A percentile compares a stretch with the other conserved stretches of the same genome.
Evolutionary conservation across 805 yeast genomes (phyloP).

Genomic region (Wickerhamiella hasegawae): DNA sequence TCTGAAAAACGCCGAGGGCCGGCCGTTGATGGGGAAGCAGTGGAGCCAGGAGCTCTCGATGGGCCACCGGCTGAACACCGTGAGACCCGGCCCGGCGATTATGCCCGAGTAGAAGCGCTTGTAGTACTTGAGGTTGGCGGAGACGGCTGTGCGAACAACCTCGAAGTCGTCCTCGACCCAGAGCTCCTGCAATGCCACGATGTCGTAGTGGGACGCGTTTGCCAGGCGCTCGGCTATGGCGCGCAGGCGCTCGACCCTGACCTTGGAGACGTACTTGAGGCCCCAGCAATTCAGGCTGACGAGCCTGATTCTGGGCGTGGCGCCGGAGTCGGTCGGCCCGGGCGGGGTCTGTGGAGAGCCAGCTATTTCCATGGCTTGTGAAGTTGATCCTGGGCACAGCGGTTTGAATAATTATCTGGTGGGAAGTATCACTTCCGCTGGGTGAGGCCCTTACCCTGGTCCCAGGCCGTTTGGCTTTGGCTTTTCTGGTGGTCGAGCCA

Average conservation of each 20-base stretch:
- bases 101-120: slow-evolving; percentile 73
- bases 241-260: slow-evolving; percentile 42
- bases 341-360: too few species aligned
- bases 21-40: slow-evolving; percentile 81
- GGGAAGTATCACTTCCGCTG: too few species aligned
- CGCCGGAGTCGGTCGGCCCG: neutral
- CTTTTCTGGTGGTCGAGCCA: too few species aligned
- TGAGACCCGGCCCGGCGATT: slow-evolving; percentile 84
- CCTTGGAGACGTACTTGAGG: slow-evolving; percentile 63
- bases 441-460: too few species aligned
- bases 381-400: too few species aligned
- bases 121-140: slow-evolving; percentile 38
- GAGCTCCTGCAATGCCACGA: slow-evolving; percentile 85
- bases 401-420: too few species aligned
- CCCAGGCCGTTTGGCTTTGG: too few species aligned
- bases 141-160: slow-evolving; percentile 33
- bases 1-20: slow-evolving; percentile 82
- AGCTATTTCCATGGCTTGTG: too few species aligned
- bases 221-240: slow-evolving; percentile 59
- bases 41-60: slow-evolving; percentile 64
- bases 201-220: slow-evolving; percentile 37
- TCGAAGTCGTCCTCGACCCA: slow-evolving; percentile 85
- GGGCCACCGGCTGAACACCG: slow-evolving; percentile 68
- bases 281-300: slow-evolving; percentile 47
- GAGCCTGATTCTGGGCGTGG: slow-evolving; percentile 17